Evolutionary conservation across 768 basidiomycete genomes (phyloP), one percentile per base, ranked within the genome.

Genomic region (Mycena chlorophos): DNA sequence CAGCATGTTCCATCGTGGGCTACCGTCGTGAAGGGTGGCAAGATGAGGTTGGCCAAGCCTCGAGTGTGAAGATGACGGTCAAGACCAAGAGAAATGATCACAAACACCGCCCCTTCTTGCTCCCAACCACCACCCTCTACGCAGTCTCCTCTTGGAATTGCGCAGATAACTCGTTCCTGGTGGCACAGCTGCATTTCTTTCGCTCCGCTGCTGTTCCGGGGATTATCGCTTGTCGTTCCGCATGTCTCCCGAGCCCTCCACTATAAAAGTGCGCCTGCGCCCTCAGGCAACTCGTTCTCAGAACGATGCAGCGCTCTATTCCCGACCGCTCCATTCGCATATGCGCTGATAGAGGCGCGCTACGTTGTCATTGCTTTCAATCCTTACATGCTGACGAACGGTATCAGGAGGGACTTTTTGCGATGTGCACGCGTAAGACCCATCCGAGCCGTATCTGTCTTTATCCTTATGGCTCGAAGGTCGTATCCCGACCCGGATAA

Each of bases 301-400:
- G 20, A 25, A 31, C 22, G 19, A 28, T 45, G 37, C 47, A 58
- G 58, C 55, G 49, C 72, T 75, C 73, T 22, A 70, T 91, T 45
- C 87, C 88, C 20, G 85, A 90, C 67, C 81, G 79, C 62, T 94
- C 91, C 13, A 87, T 94, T 55, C 81, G 86, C 51, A 91, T 94
- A 58, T 91, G 89, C 63, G 89, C 89, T 5, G 92, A 94, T 70
- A 77, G 92, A 71, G 94, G 59, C 28, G 26, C 22, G 59, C 19
- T 46, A 17, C 5, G 20, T 19, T n/a, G 30, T 5, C 16, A 25
- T n/a, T 8, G 29, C 45, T 40, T 27, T 22, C 4, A 22, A 28
- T 20, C 4, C 31, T 40, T 17, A 23, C 5, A 17, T 10, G 12
- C 40, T 56, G 23, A 56, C 40, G 30, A 5, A 49, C 5, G 25